phyloP scores from a whole-genome alignment of 2,329 filamentous ascomycete species.

The Arachnopeziza araneosa region DNA sequence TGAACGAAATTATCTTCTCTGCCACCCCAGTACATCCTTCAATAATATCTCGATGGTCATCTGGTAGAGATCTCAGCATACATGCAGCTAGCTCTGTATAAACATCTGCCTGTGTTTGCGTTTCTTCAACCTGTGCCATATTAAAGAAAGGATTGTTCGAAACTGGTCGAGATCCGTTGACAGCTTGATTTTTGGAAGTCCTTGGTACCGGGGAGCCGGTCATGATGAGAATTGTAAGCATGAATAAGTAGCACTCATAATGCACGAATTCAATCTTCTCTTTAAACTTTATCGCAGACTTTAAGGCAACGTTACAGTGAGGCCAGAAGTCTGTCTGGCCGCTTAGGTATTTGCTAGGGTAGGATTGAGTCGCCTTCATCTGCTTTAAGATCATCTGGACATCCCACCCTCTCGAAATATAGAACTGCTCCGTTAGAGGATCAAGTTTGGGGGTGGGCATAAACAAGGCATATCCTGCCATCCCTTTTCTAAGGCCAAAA shows the following conservation, averaged over 20 bases:
- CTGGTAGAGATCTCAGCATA: not conserved
- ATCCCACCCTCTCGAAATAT: not conserved
- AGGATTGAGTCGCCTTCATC: not conserved
- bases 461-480: not conserved
- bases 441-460: not conserved
- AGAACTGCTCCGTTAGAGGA: not conserved
- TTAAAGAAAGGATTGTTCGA: not conserved
- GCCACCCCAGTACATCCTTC: not conserved
- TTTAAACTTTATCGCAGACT: not conserved
- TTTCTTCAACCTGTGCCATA: not conserved
- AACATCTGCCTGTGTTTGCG: not conserved
- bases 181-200: not conserved
- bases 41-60: not conserved
- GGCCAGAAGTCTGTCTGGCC: not conserved
- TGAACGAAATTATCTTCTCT: not conserved
- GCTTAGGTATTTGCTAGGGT: not conserved
- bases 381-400: not conserved
- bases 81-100: not conserved
- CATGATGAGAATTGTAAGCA: not conserved
- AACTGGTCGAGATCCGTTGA: not conserved
- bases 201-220: not conserved
- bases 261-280: not conserved
- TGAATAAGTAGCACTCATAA: not conserved
- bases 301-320: not conserved
- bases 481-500: not conserved